Base-by-base conservation (phyloP, 2,329 filamentous ascomycete species). In the Rhynchosporium secalis region DNA sequence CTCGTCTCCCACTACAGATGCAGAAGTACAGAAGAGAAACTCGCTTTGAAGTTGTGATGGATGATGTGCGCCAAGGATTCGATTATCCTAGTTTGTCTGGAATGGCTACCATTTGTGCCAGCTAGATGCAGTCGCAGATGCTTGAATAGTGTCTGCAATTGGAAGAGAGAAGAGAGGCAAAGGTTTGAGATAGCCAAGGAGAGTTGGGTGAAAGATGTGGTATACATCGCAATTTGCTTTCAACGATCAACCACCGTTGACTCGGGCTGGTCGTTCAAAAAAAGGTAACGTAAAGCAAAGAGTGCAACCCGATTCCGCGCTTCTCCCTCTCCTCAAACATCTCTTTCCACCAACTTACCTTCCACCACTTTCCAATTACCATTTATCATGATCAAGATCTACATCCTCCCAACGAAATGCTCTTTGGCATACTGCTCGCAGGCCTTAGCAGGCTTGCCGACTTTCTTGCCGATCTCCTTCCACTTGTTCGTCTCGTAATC, bases 401-500 rank as follows among this genome's bases (percentile, higher is more conserved):
- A 73, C 66, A 66, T 65, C 59, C 71, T 70, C 43, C 67, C 70
- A 31, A 59, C 65, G 72, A 96, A 96, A 77, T 98, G 91, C 76
- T 98, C 94, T 77, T 96, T 97, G 62, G 94, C 94, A 76, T 96
- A 97, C 77, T 97, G 93, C 74, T 92, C 89, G 78, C 89, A 92
- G 56, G 89, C 89, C 89, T 99, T 99, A 70, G 95, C 95, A 55
- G 95, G 95, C 79, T 99, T 99, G 73, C 93, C 92, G 70, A 99
- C 92, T 78, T 98, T 98, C 76, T 91, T 88, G 41, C 95, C 95
- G 74, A 98, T 98, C 31, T 89, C 87, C 79, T 98, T 98, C 95
- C 95, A 99, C 76, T 98, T 98, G 77, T 96, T 97, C 74, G 92
- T 89, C 75, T 99, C 95, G 78, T 98, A 98, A 75, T 99, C 95